These are phyloP conservation scores for Thinopyrum obtusiflorum DNA, from an alignment of 202 grass and related monocot species.

Conservation along the genomic window DNA sequence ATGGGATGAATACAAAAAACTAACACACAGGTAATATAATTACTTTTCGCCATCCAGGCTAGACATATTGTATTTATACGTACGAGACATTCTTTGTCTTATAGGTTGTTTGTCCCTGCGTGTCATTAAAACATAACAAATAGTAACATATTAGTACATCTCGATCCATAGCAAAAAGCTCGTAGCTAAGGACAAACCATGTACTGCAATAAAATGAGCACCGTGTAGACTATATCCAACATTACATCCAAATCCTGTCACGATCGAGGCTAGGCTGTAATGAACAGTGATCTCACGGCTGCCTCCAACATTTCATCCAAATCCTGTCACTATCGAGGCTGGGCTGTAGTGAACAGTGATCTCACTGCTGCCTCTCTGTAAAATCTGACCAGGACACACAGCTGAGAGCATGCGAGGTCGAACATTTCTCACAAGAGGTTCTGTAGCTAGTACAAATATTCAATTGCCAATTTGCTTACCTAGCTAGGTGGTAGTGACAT, in stretches of 20 bases:
- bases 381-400: background rate
- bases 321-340: constrained; percentile 8
- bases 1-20: background rate
- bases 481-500: background rate
- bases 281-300: constrained; percentile 9
- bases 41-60: background rate
- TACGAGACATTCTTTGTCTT: constrained; percentile 11
- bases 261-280: constrained; percentile 7
- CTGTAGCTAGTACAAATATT: background rate
- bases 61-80: background rate
- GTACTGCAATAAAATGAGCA: background rate
- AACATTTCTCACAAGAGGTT: background rate
- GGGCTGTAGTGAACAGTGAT: constrained; percentile 15
- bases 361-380: background rate
- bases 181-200: constrained; percentile 10
- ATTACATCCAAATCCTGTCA: constrained; percentile 1
- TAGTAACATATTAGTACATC: constrained; percentile 18
- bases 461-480: background rate
- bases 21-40: background rate
- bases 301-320: background rate
- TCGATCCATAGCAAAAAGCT: background rate
- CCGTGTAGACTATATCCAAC: too few relatives aligned
- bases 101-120: constrained; percentile 1
- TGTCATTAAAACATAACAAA: background rate
- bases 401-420: background rate